Conservation (phyloP, 1,284 basidiomycete species). For the Pascua guehoae region DNA sequence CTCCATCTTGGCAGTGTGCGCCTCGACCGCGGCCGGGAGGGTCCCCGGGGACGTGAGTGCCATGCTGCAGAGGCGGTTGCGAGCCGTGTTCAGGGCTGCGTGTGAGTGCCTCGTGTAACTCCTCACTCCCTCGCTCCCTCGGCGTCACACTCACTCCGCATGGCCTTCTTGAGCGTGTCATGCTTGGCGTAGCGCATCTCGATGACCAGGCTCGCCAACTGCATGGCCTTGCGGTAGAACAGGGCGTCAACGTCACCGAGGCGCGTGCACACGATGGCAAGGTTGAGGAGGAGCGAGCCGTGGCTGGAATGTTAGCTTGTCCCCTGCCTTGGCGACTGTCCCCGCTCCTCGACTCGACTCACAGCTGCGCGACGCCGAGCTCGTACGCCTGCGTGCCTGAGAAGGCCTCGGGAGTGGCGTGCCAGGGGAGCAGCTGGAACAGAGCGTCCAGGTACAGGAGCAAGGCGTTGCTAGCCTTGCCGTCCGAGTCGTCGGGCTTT, state of each 20-base stretch:
- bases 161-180: background rate
- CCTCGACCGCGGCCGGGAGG: background rate
- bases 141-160: background rate
- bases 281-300: background rate
- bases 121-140: too few relatives aligned
- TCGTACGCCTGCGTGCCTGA: background rate
- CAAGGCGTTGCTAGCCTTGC: background rate
- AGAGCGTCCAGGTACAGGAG: background rate
- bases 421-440: background rate
- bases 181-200: constrained; percentile 2
- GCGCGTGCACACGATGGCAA: background rate
- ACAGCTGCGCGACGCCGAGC: background rate
- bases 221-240: constrained; percentile 2
- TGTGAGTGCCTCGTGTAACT: too few relatives aligned
- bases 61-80: background rate
- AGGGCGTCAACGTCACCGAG: background rate
- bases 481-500: background rate
- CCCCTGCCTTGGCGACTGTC: too few relatives aligned
- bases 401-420: background rate
- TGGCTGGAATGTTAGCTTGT: background rate
- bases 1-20: background rate
- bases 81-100: background rate
- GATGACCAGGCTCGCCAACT: background rate
- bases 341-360: too few relatives aligned
- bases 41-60: background rate